Evolutionary conservation across 306 rosid genomes (phyloP).

Genomic region (Pterocarpus santalinus): DNA sequence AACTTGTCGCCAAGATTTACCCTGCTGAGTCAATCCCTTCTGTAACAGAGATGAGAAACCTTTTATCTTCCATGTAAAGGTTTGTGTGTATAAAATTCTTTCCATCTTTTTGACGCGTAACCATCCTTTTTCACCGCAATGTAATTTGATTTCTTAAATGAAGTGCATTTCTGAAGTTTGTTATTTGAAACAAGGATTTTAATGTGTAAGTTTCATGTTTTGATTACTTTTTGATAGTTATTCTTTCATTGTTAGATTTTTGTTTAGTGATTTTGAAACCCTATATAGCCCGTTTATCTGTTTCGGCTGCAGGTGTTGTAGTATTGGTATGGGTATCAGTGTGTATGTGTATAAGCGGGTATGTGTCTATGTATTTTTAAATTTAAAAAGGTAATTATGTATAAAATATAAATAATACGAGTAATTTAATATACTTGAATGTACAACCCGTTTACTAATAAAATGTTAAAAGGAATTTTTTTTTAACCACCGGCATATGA

Average conservation of each 20-base stretch:
- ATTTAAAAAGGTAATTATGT: no score
- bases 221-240: neutral
- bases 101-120: neutral
- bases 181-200: slow-evolving; percentile 28
- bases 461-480: no score
- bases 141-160: slow-evolving; percentile 45
- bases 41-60: slow-evolving; percentile 73
- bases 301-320: no score
- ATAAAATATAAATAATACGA: no score
- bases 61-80: slow-evolving; percentile 73
- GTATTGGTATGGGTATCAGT: no score
- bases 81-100: slow-evolving; percentile 15
- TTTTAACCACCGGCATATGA: no score
- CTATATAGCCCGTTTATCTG: no score
- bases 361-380: no score
- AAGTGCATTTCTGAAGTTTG: slow-evolving; percentile 4
- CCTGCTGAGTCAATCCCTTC: slow-evolving; percentile 74
- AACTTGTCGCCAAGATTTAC: slow-evolving; percentile 85
- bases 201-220: slow-evolving; percentile 23
- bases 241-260: neutral
- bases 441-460: no score
- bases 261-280: neutral
- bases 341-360: no score
- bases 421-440: no score
- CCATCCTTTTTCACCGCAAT: slow-evolving; percentile 29